Conservation (phyloP, 495 filamentous ascomycete species). For the Acidomyces sp. region DNA sequence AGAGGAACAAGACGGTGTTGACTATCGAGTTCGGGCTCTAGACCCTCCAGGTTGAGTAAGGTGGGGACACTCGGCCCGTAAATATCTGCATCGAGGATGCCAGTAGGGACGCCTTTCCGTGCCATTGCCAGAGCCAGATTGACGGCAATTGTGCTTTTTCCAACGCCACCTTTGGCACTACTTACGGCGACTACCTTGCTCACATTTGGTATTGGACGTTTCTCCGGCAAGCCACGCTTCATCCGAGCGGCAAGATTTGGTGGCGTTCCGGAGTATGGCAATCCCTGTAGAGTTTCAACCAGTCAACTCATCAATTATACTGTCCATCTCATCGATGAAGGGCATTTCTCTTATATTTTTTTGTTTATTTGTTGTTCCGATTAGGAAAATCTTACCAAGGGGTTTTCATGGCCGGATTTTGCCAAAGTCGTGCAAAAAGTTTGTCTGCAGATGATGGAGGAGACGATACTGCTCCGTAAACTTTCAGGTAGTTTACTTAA, state of each 20-base stretch:
- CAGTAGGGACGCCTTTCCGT: constrained; percentile 60
- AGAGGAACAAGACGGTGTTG: constrained; percentile 72
- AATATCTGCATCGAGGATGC: constrained; percentile 90
- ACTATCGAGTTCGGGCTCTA: constrained; percentile 14
- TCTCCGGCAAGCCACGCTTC: constrained; percentile 67
- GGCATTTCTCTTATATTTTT: background rate
- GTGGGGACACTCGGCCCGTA: constrained; percentile 94
- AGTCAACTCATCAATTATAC: background rate
- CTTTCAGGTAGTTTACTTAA: no score
- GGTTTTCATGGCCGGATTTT: constrained; percentile 70
- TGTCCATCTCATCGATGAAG: background rate
- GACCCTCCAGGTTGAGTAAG: constrained; percentile 46
- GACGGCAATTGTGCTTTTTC: constrained; percentile 85
- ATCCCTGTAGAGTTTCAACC: constrained; percentile 41
- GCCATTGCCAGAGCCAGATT: constrained; percentile 83
- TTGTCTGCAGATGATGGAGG: no score
- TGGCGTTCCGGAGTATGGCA: constrained; percentile 63
- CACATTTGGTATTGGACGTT: constrained; percentile 66
- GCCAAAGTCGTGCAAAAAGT: no score
- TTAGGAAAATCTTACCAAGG: constrained; percentile 45
- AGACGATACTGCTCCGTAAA: no score
- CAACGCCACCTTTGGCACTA: constrained; percentile 92
- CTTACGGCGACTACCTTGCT: constrained; percentile 82
- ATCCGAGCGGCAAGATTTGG: constrained; percentile 56
- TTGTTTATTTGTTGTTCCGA: background rate